Percentiles rank a stretch among this genome's conserved stretches.
Conservation (phyloP, 2,329 filamentous ascomycete genomes). For the Paraphaeosphaeria sporulosa region DNA sequence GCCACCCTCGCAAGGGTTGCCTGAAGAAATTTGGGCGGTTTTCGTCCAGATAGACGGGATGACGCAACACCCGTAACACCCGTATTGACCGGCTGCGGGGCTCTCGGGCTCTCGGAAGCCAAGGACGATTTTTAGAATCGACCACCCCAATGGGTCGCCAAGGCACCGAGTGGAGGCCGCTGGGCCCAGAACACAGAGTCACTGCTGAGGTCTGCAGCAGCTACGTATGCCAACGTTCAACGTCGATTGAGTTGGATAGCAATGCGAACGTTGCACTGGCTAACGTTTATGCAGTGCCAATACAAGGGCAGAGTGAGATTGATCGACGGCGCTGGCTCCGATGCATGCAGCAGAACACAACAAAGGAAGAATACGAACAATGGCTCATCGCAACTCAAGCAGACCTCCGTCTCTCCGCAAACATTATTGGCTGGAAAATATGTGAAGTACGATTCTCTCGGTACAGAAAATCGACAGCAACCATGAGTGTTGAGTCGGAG, state of each 20-base stretch:
- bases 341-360: neutral
- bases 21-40: neutral
- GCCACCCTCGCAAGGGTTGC: neutral
- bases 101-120: neutral
- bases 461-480: neutral
- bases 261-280: too few species aligned
- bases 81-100: neutral
- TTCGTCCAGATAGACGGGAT: conserved; percentile 2
- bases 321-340: conserved; percentile 3
- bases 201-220: neutral
- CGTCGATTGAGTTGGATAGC: neutral
- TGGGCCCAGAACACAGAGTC: neutral
- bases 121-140: neutral
- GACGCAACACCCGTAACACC: neutral
- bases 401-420: neutral
- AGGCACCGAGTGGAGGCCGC: neutral
- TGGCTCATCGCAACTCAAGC: conserved; percentile 1
- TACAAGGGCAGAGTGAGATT: neutral
- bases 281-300: neutral
- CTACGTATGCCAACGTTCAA: neutral
- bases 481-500: neutral
- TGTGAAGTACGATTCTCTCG: too few species aligned
- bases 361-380: neutral
- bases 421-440: neutral
- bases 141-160: neutral